A percentile compares a stretch with the other conserved stretches of the same genome.
Conservation (phyloP, 371 early-diverging fungal species). For the Smittium culicis region DNA sequence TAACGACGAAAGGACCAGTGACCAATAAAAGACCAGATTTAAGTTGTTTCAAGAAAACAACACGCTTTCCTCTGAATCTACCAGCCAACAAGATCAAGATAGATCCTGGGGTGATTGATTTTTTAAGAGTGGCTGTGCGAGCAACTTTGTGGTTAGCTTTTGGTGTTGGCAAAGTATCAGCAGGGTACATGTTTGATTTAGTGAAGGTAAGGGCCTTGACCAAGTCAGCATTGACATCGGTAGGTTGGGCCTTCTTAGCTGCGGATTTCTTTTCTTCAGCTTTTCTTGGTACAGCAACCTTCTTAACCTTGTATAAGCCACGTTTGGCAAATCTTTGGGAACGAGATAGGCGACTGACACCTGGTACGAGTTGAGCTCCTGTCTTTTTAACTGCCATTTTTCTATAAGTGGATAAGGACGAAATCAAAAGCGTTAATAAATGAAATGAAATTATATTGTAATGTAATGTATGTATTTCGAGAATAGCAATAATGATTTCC, state of each 20-base stretch:
- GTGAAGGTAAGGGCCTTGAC: conserved; percentile 57
- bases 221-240: conserved; percentile 66
- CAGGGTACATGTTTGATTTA: conserved; percentile 72
- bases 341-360: conserved; percentile 71
- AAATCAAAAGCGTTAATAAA: too few species aligned
- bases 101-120: conserved; percentile 90
- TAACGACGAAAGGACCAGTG: conserved; percentile 93
- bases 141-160: conserved; percentile 66
- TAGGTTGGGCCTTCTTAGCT: conserved; percentile 46
- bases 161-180: conserved; percentile 65
- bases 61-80: conserved; percentile 94
- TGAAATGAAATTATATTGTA: neutral
- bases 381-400: neutral
- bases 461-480: neutral
- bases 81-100: conserved; percentile 93
- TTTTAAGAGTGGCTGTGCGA: conserved; percentile 59
- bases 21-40: conserved; percentile 87
- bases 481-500: neutral
- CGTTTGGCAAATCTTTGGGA: conserved; percentile 64
- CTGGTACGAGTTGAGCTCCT: conserved; percentile 31
- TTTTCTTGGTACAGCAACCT: too few species aligned
- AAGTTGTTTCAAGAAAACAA: conserved; percentile 95
- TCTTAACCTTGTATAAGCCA: conserved; percentile 64
- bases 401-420: neutral
- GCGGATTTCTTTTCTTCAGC: conserved; percentile 37